Evolutionary conservation across 768 basidiomycete genomes (phyloP), one percentile per base, ranked within the genome.

Genomic region (Boletus rubroflammeus): DNA sequence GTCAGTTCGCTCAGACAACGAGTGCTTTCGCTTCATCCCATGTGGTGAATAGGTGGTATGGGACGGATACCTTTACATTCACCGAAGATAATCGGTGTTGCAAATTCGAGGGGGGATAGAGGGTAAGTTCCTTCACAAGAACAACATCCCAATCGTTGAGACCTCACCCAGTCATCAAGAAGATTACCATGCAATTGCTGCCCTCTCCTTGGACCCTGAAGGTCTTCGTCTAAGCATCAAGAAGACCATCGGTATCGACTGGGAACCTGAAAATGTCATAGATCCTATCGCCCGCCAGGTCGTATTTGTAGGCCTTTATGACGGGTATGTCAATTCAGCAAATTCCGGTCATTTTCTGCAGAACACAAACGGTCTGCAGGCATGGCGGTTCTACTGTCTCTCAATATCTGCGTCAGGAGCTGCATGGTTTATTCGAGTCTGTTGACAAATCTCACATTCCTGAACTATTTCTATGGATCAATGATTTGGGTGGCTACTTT

Each of bases 331-430:
- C 29, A 32, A n/a, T 41, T 29, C 47, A 8, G 10, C 26, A 19
- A 34, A 19, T 42, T 42, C 26, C 15, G 0, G 13, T 15, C 14
- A 14, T 17, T 32, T 46, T 13, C 3, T 52, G 55, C 54, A 57
- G 44, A 38, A 41, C 15, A 31, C n/a, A n/a, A 51, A 52, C n/a
- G 23, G 23, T 35, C n/a, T 28, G n/a, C 54, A 93, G 91, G 8
- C 94, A 97, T 64, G 94, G 94, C 7, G 94, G 94, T 9, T 86
- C 86, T n/a, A 86, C 86, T 10, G 93, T 95, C 17, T 88, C 93
- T 3, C 84, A 90, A 55, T 94, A 85, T 68, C 76, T 94, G 29
- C 84, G 88, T 19, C 86, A 94, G 59, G 87, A 96, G 67, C 72
- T 96, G 11, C 93, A 95, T 62, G 84, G 85, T 2, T 73, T 93